Evolutionary conservation across 2,329 filamentous ascomycete species (phyloP).

Genomic region (Lomentospora prolificans): DNA sequence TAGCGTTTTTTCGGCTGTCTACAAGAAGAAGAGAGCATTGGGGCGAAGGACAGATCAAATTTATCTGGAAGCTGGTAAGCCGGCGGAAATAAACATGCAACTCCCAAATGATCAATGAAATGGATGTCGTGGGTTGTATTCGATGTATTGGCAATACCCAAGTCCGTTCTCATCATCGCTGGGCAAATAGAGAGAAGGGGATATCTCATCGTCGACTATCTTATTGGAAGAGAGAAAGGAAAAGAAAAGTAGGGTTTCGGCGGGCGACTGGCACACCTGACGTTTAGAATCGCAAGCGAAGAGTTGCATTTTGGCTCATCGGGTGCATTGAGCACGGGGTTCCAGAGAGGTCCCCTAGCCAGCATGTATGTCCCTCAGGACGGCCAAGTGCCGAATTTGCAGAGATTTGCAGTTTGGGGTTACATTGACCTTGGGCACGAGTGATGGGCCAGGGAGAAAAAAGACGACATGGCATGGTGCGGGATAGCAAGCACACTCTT

Average conservation of each 20-base stretch:
- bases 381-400: slow-evolving; percentile 1
- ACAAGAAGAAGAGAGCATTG: no score
- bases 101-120: not conserved
- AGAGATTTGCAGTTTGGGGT: not conserved
- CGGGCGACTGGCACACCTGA: not conserved
- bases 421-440: not conserved
- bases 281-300: slow-evolving; percentile 1
- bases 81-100: no score
- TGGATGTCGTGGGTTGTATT: no score
- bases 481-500: not conserved
- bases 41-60: no score
- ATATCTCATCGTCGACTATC: not conserved
- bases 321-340: not conserved
- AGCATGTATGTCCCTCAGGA: not conserved
- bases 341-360: not conserved
- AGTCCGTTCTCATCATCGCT: not conserved
- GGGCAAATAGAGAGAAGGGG: not conserved
- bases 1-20: no score
- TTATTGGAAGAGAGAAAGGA: not conserved
- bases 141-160: no score
- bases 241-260: not conserved
- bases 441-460: not conserved
- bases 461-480: not conserved
- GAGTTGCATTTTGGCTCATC: not conserved
- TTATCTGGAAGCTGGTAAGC: no score